These are phyloP conservation scores for Coemansia sp. DNA, from an alignment of 192 early-diverging fungal species.

Conservation along the genomic window DNA sequence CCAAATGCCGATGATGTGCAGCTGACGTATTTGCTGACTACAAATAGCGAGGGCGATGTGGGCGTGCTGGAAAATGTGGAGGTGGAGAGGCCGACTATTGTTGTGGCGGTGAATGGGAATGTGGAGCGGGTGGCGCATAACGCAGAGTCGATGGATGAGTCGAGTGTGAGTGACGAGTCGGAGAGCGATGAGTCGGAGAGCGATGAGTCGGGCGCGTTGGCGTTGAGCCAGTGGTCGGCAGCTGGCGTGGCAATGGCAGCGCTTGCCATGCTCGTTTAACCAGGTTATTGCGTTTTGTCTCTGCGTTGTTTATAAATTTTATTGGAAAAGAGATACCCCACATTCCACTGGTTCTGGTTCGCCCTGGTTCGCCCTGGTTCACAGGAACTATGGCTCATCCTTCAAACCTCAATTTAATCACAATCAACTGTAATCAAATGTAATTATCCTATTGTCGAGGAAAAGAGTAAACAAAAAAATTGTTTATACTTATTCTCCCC, in stretches of 20 bases:
- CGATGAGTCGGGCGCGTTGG: neutral
- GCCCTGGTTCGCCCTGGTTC: no score
- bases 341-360: neutral
- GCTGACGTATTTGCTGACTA: constrained; percentile 21
- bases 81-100: constrained; percentile 28
- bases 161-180: neutral
- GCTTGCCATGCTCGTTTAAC: neutral
- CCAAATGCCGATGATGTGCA: constrained; percentile 18
- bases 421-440: no score
- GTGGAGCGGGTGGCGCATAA: constrained; percentile 11
- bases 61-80: constrained; percentile 17
- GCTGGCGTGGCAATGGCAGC: neutral
- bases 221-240: neutral
- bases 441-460: no score
- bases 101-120: constrained; percentile 46
- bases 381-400: no score
- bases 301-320: constrained; percentile 1
- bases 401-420: no score
- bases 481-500: no score
- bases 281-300: neutral
- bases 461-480: no score
- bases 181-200: neutral
- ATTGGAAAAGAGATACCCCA: neutral
- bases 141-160: constrained; percentile 5
- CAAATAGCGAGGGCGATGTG: constrained; percentile 19